A percentile compares a stretch with the other conserved stretches of the same genome.
phyloP scores from a whole-genome alignment of 371 early-diverging fungal species.

The Zopfochytrium polystomum region DNA sequence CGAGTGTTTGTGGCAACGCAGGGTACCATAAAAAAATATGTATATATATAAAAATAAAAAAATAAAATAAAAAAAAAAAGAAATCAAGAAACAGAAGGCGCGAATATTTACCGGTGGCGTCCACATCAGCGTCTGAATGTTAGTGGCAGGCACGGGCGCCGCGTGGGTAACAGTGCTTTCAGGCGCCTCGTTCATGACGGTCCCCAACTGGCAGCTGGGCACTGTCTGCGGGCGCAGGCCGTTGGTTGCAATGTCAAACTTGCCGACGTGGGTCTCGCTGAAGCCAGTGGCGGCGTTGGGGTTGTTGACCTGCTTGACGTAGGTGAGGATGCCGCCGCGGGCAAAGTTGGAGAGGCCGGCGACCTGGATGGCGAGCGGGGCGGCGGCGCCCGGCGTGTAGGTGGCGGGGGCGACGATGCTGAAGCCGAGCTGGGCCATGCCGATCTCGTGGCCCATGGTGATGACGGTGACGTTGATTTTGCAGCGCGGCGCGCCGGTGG shows the following conservation, averaged over 20 bases:
- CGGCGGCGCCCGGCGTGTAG: constrained; percentile 23
- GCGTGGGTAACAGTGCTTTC: constrained; percentile 19
- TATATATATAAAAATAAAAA: too few relatives aligned
- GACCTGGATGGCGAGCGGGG: constrained; percentile 16
- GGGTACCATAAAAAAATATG: too few relatives aligned
- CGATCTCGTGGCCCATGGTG: constrained; percentile 9
- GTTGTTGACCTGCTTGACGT: constrained; percentile 7
- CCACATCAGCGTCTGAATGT: constrained; percentile 12
- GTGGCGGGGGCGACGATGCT: constrained; percentile 16
- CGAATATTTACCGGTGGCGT: constrained; percentile 18
- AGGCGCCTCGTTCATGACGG: constrained; percentile 14
- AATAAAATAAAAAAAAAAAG: too few relatives aligned
- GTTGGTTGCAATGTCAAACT: background rate
- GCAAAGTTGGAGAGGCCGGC: background rate
- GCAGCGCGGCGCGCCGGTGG: constrained; percentile 25
- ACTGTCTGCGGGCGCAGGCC: constrained; percentile 16
- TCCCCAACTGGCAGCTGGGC: background rate
- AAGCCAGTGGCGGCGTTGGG: constrained; percentile 7
- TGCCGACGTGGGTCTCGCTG: background rate
- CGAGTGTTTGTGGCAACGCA: too few relatives aligned
- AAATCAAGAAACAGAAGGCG: too few relatives aligned
- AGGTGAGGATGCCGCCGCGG: constrained; percentile 14
- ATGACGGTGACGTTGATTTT: constrained; percentile 18
- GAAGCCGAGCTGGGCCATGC: background rate
- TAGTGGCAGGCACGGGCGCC: background rate